Evolutionary conservation across 2,329 filamentous ascomycete genomes (phyloP), one percentile per base, ranked within the genome.

Genomic region (Xylaria sp.): DNA sequence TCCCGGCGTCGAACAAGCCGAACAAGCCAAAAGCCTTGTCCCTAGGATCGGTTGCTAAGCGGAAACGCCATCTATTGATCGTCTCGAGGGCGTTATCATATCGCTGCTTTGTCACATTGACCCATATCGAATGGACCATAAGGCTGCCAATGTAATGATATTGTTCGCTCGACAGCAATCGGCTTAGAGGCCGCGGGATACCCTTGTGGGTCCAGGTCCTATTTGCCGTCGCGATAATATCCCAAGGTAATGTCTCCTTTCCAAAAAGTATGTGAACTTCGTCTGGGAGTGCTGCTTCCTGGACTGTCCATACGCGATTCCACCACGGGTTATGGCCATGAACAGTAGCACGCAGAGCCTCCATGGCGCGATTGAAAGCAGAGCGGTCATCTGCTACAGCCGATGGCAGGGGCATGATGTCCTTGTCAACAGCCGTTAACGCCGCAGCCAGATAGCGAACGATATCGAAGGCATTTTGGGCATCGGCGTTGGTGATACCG

Each of bases 11-110:
- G 10, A 51, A 23, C 48, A 51, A 6, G 20, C 48, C 48, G n/a
- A 51, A 10, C 46, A 61, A 12, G 9, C 32, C 58, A 23, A 18
- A 61, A n/a, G n/a, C n/a, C 13, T 61, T 61, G 28, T 61, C 58
- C 9, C 58, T 34, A 4, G 46, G 58, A 25, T 61, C 32, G 20
- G 20, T 61, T 20, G 58, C 58, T 6, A 34, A 32, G 18, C 56
- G 56, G 46, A 46, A 59, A 32, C 56, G 56, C 56, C 56, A 59
- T 15, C 25, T 46, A 15, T 32, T n/a, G 56, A 59, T 15, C 1
- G 41, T 20, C 23, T 32, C 25, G 9, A 59, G 56, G 25, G 56
- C 23, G 41, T 59, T 20, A 23, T 59, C 56, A n/a, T 20, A 32
- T n/a, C 56, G 39, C 12, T 9, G 20, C 56, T 59, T 59, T n/a